Conservation (phyloP, 164 flowering plant species). For the Kingdonia uniflora region DNA sequence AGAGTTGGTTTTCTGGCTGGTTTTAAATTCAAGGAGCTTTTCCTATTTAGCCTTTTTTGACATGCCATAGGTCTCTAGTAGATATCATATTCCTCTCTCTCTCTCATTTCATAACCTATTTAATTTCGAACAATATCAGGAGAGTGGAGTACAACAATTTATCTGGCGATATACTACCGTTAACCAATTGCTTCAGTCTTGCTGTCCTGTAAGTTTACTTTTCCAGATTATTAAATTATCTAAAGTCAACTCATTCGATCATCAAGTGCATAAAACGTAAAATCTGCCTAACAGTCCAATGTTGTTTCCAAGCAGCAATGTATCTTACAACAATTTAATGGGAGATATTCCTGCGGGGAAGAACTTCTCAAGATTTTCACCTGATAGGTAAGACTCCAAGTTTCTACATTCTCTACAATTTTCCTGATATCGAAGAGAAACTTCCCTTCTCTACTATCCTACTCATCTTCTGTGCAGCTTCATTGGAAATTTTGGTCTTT, state of each 20-base stretch:
- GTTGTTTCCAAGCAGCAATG: slow-evolving; percentile 44
- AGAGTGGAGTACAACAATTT: slow-evolving; percentile 62
- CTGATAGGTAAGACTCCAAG: slow-evolving; percentile 41
- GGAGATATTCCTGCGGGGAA: slow-evolving; percentile 73
- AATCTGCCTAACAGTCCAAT: not conserved
- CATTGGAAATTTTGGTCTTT: slow-evolving; percentile 72
- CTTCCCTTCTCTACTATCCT: not conserved
- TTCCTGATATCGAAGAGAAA: not conserved
- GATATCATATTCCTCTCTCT: not conserved
- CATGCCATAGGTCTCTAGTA: too few species aligned
- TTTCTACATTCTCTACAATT: not conserved
- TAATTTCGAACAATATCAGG: slow-evolving; percentile 27
- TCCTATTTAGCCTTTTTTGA: too few species aligned
- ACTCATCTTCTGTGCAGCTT: slow-evolving; percentile 53
- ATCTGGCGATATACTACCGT: slow-evolving; percentile 51
- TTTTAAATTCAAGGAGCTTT: too few species aligned
- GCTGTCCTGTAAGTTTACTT: slow-evolving; percentile 42
- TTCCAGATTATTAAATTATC: too few species aligned
- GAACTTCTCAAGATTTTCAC: slow-evolving; percentile 80
- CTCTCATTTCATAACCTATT: not conserved
- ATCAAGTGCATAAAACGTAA: too few species aligned
- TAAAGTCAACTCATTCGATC: too few species aligned
- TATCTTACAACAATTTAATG: slow-evolving; percentile 69
- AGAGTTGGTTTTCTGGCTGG: too few species aligned
- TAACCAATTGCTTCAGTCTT: slow-evolving; percentile 65